Evolutionary conservation across 2,329 filamentous ascomycete genomes (phyloP).

Genomic region (Emmonsia crescens): DNA sequence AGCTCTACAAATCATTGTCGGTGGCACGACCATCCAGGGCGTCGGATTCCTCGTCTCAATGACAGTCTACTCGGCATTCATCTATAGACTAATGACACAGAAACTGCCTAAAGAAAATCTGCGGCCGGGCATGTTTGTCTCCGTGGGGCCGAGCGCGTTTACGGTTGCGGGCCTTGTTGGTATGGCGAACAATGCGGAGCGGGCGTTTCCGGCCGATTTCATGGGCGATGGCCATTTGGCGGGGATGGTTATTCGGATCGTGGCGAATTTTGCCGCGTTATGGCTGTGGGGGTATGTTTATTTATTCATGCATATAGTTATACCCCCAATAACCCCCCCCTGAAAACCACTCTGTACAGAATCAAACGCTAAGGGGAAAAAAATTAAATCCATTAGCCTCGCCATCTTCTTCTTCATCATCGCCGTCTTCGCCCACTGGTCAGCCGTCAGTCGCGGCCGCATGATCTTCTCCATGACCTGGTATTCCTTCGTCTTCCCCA

Average conservation of each 20-base stretch:
- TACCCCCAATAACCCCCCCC: not conserved
- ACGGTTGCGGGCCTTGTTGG: conserved; percentile 51
- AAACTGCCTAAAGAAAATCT: conserved; percentile 67
- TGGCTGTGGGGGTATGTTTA: conserved; percentile 60
- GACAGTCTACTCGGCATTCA: conserved; percentile 75
- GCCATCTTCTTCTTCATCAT: conserved; percentile 78
- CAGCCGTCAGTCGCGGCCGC: conserved; percentile 48
- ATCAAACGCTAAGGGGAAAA: not conserved
- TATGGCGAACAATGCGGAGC: conserved; percentile 44
- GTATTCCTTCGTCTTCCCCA: conserved; percentile 75
- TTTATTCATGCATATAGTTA: not conserved
- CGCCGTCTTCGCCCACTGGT: conserved; percentile 63
- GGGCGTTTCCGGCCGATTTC: conserved; percentile 41
- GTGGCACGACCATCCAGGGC: conserved; percentile 52
- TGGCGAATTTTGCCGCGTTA: conserved; percentile 54
- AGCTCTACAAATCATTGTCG: conserved; percentile 47
- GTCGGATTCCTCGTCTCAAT: conserved; percentile 55
- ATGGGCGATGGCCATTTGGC: conserved; percentile 48
- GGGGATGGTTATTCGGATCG: conserved; percentile 44
- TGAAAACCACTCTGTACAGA: not conserved
- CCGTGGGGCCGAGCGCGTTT: conserved; percentile 64
- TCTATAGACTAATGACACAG: conserved; percentile 80
- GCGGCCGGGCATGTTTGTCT: conserved; percentile 76
- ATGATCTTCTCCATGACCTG: conserved; percentile 76
- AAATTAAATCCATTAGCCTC: conserved; percentile 35